Conservation (phyloP, 805 yeast genomes). For the Wickerhamiella siamensis region DNA sequence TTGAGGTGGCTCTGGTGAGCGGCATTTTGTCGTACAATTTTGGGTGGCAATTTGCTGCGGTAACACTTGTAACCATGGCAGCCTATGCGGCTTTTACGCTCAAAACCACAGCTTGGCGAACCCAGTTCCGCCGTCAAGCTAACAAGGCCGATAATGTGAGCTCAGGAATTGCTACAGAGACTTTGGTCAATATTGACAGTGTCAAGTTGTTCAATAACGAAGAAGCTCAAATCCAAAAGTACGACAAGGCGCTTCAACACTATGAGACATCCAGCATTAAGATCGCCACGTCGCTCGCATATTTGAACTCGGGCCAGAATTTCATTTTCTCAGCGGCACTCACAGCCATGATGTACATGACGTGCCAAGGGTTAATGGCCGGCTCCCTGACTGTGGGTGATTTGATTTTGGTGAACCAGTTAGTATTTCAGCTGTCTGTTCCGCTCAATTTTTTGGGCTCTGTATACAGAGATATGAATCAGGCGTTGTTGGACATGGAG, state of each 20-base stretch:
- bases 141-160: conserved; percentile 90
- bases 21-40: conserved; percentile 88
- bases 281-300: conserved; percentile 66
- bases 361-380: conserved; percentile 77
- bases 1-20: conserved; percentile 85
- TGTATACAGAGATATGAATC: conserved; percentile 88
- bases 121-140: conserved; percentile 76
- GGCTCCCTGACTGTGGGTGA: conserved; percentile 87
- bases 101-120: conserved; percentile 90
- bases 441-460: conserved; percentile 92
- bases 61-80: conserved; percentile 78
- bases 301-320: conserved; percentile 63
- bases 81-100: conserved; percentile 80
- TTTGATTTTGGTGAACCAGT: conserved; percentile 82
- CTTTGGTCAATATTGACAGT: conserved; percentile 84
- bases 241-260: conserved; percentile 54
- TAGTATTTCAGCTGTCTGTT: conserved; percentile 89
- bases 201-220: conserved; percentile 94
- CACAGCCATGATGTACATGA: conserved; percentile 97
- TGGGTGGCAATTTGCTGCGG: conserved; percentile 77
- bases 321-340: conserved; percentile 71
- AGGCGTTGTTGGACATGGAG: conserved; percentile 90
- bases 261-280: conserved; percentile 61
- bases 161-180: conserved; percentile 89
- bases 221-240: conserved; percentile 58